phyloP scores from a whole-genome alignment of 2,329 filamentous ascomycete genomes.

The Aspergillus sergii region DNA sequence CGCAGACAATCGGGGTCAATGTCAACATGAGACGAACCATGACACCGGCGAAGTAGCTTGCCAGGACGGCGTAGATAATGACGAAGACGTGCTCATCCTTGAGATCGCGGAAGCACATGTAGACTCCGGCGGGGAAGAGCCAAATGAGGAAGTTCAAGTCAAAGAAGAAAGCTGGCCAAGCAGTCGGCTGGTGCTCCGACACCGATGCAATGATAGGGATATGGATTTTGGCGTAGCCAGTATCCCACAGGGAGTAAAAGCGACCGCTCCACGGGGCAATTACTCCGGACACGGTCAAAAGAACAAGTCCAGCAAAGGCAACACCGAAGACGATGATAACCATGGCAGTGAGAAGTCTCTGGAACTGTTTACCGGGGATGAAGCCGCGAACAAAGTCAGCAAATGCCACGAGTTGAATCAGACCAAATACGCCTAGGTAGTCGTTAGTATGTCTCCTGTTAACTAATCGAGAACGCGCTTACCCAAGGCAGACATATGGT shows the following conservation, averaged over 20 bases:
- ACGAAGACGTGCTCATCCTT: constrained; percentile 97
- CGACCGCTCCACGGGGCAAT: constrained; percentile 97
- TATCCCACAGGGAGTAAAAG: constrained; percentile 99
- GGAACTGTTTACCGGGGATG: constrained; percentile 89
- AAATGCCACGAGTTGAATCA: constrained; percentile 90
- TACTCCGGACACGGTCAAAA: constrained; percentile 81
- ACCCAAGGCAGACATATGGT: constrained; percentile 97
- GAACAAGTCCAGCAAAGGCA: constrained; percentile 73
- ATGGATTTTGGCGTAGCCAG: constrained; percentile 97
- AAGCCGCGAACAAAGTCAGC: constrained; percentile 88
- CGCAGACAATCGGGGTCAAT: constrained; percentile 92
- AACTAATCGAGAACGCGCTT: constrained; percentile 36
- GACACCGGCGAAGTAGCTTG: constrained; percentile 97
- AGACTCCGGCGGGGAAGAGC: constrained; percentile 98
- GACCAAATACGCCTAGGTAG: constrained; percentile 80
- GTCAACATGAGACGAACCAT: constrained; percentile 99
- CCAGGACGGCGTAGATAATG: constrained; percentile 93
- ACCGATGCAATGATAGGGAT: constrained; percentile 99
- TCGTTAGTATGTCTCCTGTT: constrained; percentile 22
- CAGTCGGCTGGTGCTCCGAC: constrained; percentile 97
- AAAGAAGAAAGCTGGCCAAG: constrained; percentile 99
- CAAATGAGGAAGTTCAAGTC: constrained; percentile 98
- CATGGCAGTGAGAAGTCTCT: constrained; percentile 78
- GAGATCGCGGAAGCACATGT: constrained; percentile 93
- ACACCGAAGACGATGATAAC: constrained; percentile 74